These are phyloP conservation scores for Torulaspora microellipsoides DNA, from an alignment of 805 yeast species.

Conservation along the genomic window DNA sequence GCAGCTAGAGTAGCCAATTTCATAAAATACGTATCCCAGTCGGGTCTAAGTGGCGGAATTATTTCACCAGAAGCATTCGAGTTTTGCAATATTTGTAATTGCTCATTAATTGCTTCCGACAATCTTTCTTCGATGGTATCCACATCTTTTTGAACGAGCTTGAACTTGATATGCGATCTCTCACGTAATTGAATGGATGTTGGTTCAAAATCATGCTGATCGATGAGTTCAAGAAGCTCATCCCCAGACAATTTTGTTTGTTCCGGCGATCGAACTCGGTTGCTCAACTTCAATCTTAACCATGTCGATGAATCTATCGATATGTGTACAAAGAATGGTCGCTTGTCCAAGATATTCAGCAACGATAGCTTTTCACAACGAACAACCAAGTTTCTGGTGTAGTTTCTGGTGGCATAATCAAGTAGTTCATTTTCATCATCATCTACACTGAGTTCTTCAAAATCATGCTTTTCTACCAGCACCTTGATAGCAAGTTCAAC, in stretches of 20 bases:
- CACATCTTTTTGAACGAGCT: conserved; percentile 11
- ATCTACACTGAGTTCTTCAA: conserved; percentile 17
- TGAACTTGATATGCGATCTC: conserved; percentile 24
- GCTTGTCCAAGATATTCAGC: conserved; percentile 47
- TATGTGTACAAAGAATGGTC: conserved; percentile 83
- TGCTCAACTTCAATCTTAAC: conserved; percentile 36
- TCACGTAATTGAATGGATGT: conserved; percentile 22
- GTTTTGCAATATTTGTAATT: conserved; percentile 14
- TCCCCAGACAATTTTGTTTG: conserved; percentile 23
- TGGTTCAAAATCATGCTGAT: conserved; percentile 21
- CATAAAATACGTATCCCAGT: conserved; percentile 98
- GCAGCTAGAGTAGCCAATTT: conserved; percentile 90
- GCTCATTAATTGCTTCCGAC: conserved; percentile 11
- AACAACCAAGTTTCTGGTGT: conserved; percentile 61
- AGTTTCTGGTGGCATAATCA: conserved; percentile 58
- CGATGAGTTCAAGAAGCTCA: conserved; percentile 37
- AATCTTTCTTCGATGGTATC: conserved; percentile 8
- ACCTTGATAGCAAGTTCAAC: conserved; percentile 19
- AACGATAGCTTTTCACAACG: conserved; percentile 41
- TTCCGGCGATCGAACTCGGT: conserved; percentile 16
- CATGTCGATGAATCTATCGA: conserved; percentile 68
- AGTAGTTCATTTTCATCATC: conserved; percentile 40
- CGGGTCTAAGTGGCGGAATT: conserved; percentile 55
- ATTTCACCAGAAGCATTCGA: conserved; percentile 13
- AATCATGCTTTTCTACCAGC: conserved; percentile 16